Base-by-base conservation (phyloP, 495 filamentous ascomycete genomes). In the Oleoguttula mirabilis region DNA sequence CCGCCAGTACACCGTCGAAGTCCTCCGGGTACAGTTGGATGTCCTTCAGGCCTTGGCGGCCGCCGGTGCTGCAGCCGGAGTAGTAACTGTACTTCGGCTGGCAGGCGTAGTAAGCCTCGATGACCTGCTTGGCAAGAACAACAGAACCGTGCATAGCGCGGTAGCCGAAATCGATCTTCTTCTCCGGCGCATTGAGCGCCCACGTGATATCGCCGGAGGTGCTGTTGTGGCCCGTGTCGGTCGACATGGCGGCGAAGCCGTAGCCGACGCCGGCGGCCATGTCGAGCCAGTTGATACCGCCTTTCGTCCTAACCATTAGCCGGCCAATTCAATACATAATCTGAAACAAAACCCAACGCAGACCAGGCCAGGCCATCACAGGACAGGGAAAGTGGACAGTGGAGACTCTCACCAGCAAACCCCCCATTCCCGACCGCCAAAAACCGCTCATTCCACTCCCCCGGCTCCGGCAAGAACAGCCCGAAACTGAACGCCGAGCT, bases 1-100 rank as follows among this genome's bases (percentile, higher is more conserved):
- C 78, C 15, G 72, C 70, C 5, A 85, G 60, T 2, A 79, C 73
- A 20, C 82, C 82, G 55, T 87, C 79, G 44, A 82, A 77, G 47
- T 40, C 38, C 8, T 40, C 23, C 21, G 38, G 38, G 24, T 40
- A 40, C 10, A 10, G 21, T 30, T 40, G 21, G 21, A 22, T 17
- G 14, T 21, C 38, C 14, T 31, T 27, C 10, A 40, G 24, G 6
- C 38, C 38, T 19, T 40, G 38, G 10, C 38, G 21, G 4, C 38
- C 38, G 16, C 38, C 38, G 3, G 38, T 40, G 21, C 14, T 27
- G 57, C 74, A 80, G 14, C 71, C 71, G 10, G 57, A 54, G 50
- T 70, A 79, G 54, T 79, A 79, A 7, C 62, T 67, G 42, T 72
- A 66, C 4, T 52, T 48, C 37, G 66, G 55, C 2, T 51, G 22